These are phyloP conservation scores for Alternaria tenuissima DNA, from an alignment of 2,329 filamentous ascomycete genomes.

Conservation along the genomic window DNA sequence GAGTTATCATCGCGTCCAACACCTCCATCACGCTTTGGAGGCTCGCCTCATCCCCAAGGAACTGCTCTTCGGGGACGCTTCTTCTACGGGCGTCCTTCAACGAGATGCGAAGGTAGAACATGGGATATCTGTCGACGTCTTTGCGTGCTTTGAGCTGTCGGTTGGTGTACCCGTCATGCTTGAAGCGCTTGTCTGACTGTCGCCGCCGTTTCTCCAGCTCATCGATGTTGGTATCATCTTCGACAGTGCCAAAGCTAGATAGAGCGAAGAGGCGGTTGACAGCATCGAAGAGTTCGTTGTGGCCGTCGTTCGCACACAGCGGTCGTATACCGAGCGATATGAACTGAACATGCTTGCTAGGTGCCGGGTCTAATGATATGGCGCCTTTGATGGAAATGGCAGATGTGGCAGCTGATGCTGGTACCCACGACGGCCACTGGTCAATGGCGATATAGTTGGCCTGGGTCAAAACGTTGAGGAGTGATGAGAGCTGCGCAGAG, in stretches of 20 bases:
- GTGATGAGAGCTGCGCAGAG: constrained; percentile 29
- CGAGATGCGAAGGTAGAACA: constrained; percentile 81
- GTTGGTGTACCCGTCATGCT: constrained; percentile 58
- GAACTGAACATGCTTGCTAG: constrained; percentile 79
- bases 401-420: constrained; percentile 71
- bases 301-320: constrained; percentile 62
- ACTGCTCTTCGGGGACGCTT: constrained; percentile 27
- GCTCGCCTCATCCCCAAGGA: constrained; percentile 36
- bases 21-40: constrained; percentile 70
- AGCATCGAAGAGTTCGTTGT: constrained; percentile 76
- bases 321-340: constrained; percentile 79
- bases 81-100: constrained; percentile 35
- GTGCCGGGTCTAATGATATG: constrained; percentile 74
- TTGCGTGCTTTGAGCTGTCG: constrained; percentile 67
- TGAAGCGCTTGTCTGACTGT: constrained; percentile 54
- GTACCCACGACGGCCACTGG: constrained; percentile 70
- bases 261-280: constrained; percentile 79
- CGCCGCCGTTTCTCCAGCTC: constrained; percentile 49
- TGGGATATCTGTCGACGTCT: constrained; percentile 82
- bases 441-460: constrained; percentile 67
- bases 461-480: constrained; percentile 66
- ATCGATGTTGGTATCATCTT: constrained; percentile 53
- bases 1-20: constrained; percentile 71
- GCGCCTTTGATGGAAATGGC: constrained; percentile 71
- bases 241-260: constrained; percentile 76